Evolutionary conservation across 176 grass and related monocot species (phyloP).

Genomic region (Aegilops bicornis): DNA sequence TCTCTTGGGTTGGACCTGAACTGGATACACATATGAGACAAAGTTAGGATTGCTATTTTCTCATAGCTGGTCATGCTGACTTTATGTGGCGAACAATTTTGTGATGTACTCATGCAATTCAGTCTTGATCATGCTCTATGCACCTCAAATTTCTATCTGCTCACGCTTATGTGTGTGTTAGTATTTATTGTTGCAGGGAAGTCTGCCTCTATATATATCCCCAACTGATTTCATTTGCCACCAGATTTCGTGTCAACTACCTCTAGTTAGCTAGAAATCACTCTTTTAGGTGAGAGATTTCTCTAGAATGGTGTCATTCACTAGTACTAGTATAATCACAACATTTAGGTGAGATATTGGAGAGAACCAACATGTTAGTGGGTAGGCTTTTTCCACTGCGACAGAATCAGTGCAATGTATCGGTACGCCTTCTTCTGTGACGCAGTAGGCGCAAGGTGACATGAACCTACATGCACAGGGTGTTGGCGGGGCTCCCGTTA

Average conservation of each 20-base stretch:
- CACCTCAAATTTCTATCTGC: background rate
- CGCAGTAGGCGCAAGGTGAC: background rate
- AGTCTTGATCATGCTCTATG: background rate
- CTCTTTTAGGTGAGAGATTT: background rate
- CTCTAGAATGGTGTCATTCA: background rate
- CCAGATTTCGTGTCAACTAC: background rate
- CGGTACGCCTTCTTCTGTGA: too few species aligned
- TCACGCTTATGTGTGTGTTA: background rate
- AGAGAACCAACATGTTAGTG: background rate
- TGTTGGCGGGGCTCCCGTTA: background rate
- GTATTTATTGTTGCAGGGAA: background rate
- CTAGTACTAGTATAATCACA: background rate
- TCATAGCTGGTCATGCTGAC: background rate
- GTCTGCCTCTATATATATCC: background rate
- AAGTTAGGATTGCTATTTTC: background rate
- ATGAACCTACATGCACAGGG: too few species aligned
- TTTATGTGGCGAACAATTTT: background rate
- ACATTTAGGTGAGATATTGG: background rate
- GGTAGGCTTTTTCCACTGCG: background rate
- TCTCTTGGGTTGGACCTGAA: background rate
- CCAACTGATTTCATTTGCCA: background rate
- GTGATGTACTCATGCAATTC: background rate
- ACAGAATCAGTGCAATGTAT: accelerated
- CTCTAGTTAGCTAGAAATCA: background rate
- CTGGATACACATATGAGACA: background rate